A percentile compares a stretch with the other conserved stretches of the same genome.
phyloP scores from a whole-genome alignment of 306 rosid genomes.

The Senna tora region DNA sequence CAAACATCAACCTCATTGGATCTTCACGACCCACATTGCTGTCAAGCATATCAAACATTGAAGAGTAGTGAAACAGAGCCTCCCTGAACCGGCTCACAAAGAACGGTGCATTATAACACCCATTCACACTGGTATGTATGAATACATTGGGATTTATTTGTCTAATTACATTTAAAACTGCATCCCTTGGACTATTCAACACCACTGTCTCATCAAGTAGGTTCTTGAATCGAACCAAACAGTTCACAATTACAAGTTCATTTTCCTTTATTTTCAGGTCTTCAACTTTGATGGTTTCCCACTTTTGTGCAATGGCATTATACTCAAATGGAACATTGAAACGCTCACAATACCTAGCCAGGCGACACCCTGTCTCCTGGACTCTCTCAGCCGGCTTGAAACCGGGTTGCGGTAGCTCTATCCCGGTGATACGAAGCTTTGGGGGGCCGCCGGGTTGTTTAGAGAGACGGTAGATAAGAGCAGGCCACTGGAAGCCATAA shows the following conservation, averaged over 20 bases:
- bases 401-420: constrained; percentile 59
- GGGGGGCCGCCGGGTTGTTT: constrained; percentile 60
- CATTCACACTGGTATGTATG: constrained; percentile 48
- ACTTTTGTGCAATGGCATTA: constrained; percentile 64
- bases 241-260: constrained; percentile 60
- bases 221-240: constrained; percentile 50
- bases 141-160: constrained; percentile 52
- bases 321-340: constrained; percentile 54
- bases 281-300: constrained; percentile 59
- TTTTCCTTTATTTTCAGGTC: constrained; percentile 53
- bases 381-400: constrained; percentile 46
- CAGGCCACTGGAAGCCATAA: constrained; percentile 83
- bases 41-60: constrained; percentile 64
- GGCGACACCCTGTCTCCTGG: constrained; percentile 48
- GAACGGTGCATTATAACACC: constrained; percentile 66
- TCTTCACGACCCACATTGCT: constrained; percentile 46
- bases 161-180: constrained; percentile 59
- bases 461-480: constrained; percentile 57
- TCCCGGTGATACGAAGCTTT: constrained; percentile 70
- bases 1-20: constrained; percentile 58
- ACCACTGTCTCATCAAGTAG: constrained; percentile 66
- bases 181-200: constrained; percentile 57
- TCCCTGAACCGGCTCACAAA: constrained; percentile 72
- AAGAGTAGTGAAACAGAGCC: constrained; percentile 65
- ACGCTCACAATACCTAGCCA: constrained; percentile 59